A percentile compares a stretch with the other conserved stretches of the same genome.
phyloP scores from a whole-genome alignment of 2,329 filamentous ascomycete genomes.

The Calonectria hawksworthii region DNA sequence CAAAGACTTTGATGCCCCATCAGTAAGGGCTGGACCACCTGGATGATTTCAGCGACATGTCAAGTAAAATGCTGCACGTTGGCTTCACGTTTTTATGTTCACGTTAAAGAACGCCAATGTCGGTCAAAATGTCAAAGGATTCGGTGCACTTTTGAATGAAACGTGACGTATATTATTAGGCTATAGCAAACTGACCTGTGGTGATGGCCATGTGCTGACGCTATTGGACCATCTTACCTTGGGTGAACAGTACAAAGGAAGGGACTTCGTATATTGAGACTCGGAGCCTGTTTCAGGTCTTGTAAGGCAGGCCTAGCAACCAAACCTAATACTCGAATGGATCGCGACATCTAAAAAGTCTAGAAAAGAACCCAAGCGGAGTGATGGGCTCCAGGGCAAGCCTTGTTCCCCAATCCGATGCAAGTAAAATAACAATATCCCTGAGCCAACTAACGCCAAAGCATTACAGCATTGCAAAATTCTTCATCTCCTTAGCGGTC shows the following conservation, averaged over 20 bases:
- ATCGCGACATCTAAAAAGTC: constrained; percentile 17
- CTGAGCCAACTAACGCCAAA: constrained; percentile 44
- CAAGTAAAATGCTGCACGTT: constrained; percentile 3
- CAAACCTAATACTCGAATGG: constrained; percentile 28
- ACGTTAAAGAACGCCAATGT: constrained; percentile 10
- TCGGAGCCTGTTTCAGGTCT: constrained; percentile 3
- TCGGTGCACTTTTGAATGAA: background rate
- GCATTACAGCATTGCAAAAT: constrained; percentile 27
- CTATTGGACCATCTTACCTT: background rate
- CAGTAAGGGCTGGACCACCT: constrained; percentile 41
- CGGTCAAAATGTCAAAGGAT: background rate
- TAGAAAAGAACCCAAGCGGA: constrained; percentile 16
- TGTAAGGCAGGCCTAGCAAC: constrained; percentile 8
- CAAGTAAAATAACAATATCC: constrained; percentile 37
- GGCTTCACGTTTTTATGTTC: background rate
- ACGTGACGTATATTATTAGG: background rate
- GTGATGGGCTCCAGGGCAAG: constrained; percentile 10
- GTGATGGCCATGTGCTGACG: background rate
- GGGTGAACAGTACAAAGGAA: background rate
- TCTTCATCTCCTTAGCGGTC: constrained; percentile 69
- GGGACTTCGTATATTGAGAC: constrained; percentile 12
- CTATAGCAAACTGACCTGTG: background rate
- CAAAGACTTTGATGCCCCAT: constrained; percentile 54
- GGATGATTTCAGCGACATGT: constrained; percentile 30
- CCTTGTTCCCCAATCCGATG: constrained; percentile 27